Conservation (phyloP, 1,284 basidiomycete species). For the Rhodofomes roseus region DNA sequence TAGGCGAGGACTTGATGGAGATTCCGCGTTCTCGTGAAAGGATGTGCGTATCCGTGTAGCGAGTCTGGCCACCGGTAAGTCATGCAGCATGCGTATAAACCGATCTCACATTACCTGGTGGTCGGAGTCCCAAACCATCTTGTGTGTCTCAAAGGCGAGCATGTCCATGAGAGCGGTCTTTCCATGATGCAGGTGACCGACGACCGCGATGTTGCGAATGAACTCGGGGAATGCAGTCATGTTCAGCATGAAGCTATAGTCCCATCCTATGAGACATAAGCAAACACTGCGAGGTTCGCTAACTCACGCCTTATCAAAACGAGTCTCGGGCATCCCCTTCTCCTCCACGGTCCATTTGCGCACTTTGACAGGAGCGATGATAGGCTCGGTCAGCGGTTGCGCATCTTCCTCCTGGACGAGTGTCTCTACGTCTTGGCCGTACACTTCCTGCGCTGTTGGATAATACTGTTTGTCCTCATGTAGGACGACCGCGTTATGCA, state of each 20-base stretch:
- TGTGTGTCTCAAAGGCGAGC: constrained; percentile 96
- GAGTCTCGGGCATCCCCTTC: constrained; percentile 89
- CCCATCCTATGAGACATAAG: constrained; percentile 8
- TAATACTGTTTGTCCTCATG: constrained; percentile 99
- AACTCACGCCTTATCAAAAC: constrained; percentile 88
- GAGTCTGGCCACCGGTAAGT: constrained; percentile 43
- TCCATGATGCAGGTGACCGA: constrained; percentile 96
- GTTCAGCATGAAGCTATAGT: constrained; percentile 81
- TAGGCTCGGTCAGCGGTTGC: constrained; percentile 93
- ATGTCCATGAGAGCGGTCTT: constrained; percentile 97
- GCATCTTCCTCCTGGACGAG: constrained; percentile 98
- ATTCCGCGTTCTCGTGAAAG: constrained; percentile 87
- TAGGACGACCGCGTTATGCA: constrained; percentile 84
- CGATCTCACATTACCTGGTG: constrained; percentile 55
- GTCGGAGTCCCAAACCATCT: constrained; percentile 90
- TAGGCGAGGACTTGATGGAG: constrained; percentile 95
- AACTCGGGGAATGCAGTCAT: constrained; percentile 93
- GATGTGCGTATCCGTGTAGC: constrained; percentile 95
- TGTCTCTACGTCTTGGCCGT: constrained; percentile 93
- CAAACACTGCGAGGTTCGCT: not conserved
- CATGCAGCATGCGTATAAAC: not conserved
- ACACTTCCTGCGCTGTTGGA: constrained; percentile 87
- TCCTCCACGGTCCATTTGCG: constrained; percentile 91
- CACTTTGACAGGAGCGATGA: constrained; percentile 92
- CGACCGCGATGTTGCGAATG: constrained; percentile 92